phyloP scores from a whole-genome alignment of 345 rosid genomes.

The Hirschfeldia incana region DNA sequence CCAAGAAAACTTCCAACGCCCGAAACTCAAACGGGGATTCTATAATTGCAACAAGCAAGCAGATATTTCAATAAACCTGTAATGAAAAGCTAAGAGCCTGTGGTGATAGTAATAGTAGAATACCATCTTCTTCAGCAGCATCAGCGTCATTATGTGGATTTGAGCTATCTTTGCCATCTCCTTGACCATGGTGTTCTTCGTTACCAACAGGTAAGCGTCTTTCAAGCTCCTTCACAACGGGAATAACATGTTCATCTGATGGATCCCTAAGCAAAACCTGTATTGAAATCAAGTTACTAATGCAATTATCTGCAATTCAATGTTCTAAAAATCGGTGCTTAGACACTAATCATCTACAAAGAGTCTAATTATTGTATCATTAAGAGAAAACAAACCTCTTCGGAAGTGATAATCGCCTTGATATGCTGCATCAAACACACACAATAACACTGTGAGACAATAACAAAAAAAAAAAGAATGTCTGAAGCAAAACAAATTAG shows the following conservation, averaged over 20 bases:
- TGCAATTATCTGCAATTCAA: not conserved
- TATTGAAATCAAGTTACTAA: not conserved
- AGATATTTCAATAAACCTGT: constrained; percentile 7
- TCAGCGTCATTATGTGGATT: constrained; percentile 61
- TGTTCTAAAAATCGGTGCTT: not conserved
- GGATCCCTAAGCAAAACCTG: constrained; percentile 94
- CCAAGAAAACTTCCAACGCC: constrained; percentile 91
- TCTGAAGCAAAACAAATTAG: not conserved
- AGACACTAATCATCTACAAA: not conserved
- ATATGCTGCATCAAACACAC: constrained; percentile 62
- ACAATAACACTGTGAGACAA: not conserved
- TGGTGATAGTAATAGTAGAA: not conserved
- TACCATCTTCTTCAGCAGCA: constrained; percentile 90
- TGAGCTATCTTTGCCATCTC: constrained; percentile 49
- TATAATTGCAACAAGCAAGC: constrained; percentile 39
- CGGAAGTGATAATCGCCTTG: constrained; percentile 95
- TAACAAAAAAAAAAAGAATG: not conserved
- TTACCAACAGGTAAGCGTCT: constrained; percentile 61
- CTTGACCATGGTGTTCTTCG: constrained; percentile 46
- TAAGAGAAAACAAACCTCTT: constrained; percentile 63
- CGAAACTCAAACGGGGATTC: constrained; percentile 89
- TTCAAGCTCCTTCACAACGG: constrained; percentile 88
- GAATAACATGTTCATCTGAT: constrained; percentile 70
- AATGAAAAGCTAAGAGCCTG: not conserved
- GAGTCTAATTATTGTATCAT: no score